Percentiles rank a stretch among this genome's conserved stretches.
These are phyloP conservation scores for Wickerhamomyces alni DNA, from an alignment of 805 yeast genomes.

Conservation along the genomic window DNA sequence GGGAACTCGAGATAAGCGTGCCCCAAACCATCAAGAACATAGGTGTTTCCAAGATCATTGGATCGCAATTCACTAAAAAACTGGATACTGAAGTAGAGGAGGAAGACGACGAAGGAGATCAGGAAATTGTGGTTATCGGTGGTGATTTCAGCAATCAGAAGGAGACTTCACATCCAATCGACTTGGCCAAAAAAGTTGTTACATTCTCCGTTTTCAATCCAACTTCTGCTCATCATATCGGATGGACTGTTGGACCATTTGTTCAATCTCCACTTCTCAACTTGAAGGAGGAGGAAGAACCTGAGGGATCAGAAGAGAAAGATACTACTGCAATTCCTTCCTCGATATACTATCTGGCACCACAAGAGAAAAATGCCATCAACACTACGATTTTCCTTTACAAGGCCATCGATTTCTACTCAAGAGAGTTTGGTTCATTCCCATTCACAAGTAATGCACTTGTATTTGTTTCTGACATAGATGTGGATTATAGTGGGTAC, in stretches of 20 bases:
- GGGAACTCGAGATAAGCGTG: constrained; percentile 85
- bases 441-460: constrained; percentile 82
- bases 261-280: constrained; percentile 52
- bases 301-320: constrained; percentile 26
- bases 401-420: constrained; percentile 75
- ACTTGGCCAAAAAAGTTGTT: constrained; percentile 66
- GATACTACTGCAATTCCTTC: constrained; percentile 44
- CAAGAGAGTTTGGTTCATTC: constrained; percentile 86
- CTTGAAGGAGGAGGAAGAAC: constrained; percentile 29
- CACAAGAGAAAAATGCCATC: constrained; percentile 44
- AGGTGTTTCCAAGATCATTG: constrained; percentile 32
- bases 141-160: constrained; percentile 63
- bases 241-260: constrained; percentile 92
- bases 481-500: constrained; percentile 50
- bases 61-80: constrained; percentile 18
- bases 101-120: constrained; percentile 25
- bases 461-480: constrained; percentile 60
- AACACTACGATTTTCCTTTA: constrained; percentile 75
- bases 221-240: constrained; percentile 88
- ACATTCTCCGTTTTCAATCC: constrained; percentile 75
- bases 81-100: constrained; percentile 12
- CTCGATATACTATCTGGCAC: constrained; percentile 58
- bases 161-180: constrained; percentile 71
- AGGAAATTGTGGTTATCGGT: constrained; percentile 59
- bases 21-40: constrained; percentile 78